Base-by-base conservation (phyloP, 2,329 filamentous ascomycete species). In the Diaporthe citri region DNA sequence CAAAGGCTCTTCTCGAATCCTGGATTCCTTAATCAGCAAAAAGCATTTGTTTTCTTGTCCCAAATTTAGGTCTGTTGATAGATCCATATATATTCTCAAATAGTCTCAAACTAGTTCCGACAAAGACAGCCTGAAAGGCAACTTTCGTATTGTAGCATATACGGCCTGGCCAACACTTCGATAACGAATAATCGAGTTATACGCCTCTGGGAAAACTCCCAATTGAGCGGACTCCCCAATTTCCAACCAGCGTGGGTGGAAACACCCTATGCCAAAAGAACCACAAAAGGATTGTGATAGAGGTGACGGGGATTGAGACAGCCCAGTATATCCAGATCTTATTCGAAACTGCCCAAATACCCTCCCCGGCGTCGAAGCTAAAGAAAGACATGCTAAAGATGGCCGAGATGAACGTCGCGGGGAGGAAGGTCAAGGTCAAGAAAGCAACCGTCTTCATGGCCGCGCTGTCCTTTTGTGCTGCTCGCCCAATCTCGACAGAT, bases 401-500 rank as follows among this genome's bases (percentile, higher is more conserved):
- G 1, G 70, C 55, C 2, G 41, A 72, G 17, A 51, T 39, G 17
- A 64, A 64, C 1, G 41, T 72, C 2, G 56, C 28, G 5, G 70
- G 56, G 2, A 64, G 41, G 17, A 72, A 72, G 10, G 31, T 31
- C 10, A 64, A 17, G 3, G 31, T 55, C 15, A 72, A 7, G 7
- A 72, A 39, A n/a, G 56, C 28, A 36, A 72, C 22, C 4, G 70
- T 64, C 36, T 64, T 72, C 81, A 82, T 82, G 17, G 82, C 79
- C 20, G 77, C 76, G 22, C 77, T 77, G 20, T 80, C 78, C 78
- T 75, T 75, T n/a, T 84, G 82, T 0, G 86, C 82, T 0, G 84
- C 83, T 13, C 79, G 80, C 0, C 84, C 83, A 12, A 88, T 86
- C 12, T 82, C 70, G 2, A 88, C 81, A 0, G 85, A 83, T 0